Evolutionary conservation across 306 rosid species (phyloP), one percentile per base, ranked within the genome.

Genomic region (Fagus sylvatica): DNA sequence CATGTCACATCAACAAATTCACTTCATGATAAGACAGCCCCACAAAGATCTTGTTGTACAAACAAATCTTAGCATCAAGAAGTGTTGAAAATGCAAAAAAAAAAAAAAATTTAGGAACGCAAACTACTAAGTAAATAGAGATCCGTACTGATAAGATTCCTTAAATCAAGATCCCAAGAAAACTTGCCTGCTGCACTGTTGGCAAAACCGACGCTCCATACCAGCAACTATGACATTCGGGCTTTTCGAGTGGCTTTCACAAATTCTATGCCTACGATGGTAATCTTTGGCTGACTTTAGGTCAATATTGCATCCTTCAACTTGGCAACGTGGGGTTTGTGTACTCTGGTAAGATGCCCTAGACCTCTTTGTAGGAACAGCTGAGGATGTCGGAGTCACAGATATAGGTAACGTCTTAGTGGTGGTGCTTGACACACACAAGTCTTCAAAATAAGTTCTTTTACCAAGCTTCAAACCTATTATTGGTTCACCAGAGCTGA

Each of bases 181-280:
- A 76, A 72, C 22, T 82, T 85, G 91, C 98, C 98, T 89, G 88
- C 98, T 94, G 71, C 98, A 92, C 74, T 94, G 97, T 83, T 94
- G 98, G 89, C 98, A 94, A 83, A 94, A 94, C 78, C 98, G 95
- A 11, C 86, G 87, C 72, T 92, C 97, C 67, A 87, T 37, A 51
- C 97, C 95, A 73, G 73, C 88, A 41, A 94, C 85, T 78, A 88
- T 60, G 69, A 92, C 97, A 77, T 81, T 89, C 1, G 97, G 90
- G 79, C 90, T 89, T 80, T 92, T 94, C 75, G 98, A 88, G 86
- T 94, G 98, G 60, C 54, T 79, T 81, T 82, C 95, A 53, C 98
- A 94, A 16, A 94, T 89, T 73, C 89, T 88, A 76, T 94, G 97
- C 76, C 88, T 94, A 46, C 97, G 92, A 87, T 94, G 96, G 85